Evolutionary conservation across 179 eudicot genomes (phyloP), one percentile per base, ranked within the genome.

Genomic region (Silene vulgaris): DNA sequence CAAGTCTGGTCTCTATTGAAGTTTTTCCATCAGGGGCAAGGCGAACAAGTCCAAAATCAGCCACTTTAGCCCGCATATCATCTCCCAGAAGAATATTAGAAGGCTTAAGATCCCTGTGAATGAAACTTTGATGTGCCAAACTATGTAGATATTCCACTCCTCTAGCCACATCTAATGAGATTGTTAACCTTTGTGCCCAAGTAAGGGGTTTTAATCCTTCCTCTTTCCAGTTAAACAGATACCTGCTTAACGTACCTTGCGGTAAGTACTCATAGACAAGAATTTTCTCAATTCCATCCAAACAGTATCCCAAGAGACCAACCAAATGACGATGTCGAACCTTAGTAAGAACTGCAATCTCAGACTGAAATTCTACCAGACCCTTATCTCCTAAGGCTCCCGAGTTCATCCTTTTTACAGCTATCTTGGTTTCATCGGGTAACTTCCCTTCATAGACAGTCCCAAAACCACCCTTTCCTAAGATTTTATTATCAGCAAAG

Each of bases 71-170:
- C 14, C 83, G 75, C 88, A 85, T 32, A 71, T 81, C 88, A 16
- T 85, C 88, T 29, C 86, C 88, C 65, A 85, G 26, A 68, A 85
- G 88, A 68, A 85, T 85, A 68, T 85, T 85, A 28, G 87, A 85
- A 8, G 87, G 87, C 35, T 85, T 85, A 60, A 82, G 85, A 62
- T 85, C 87, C 75, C 87, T 77, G 62, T 85, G 87, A 75, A 85
- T 85, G 79, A 85, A 85, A 65, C 87, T 85, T 78, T 85, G 85
- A 63, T 85, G 84, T n/a, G 87, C 87, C 72, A 85, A 70, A 82
- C 82, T 82, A 82, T 85, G 87, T 73, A 85, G 60, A 73, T 85
- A 85, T 43, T 85, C 87, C 45, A 85, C 87, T 0, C 85, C 87
- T 70, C 87, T 75, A 0, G 87, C 87, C 72, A 85, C 87, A 65